phyloP scores from a whole-genome alignment of 352 stramenopile species.

The Phytophthora pluvialis region DNA sequence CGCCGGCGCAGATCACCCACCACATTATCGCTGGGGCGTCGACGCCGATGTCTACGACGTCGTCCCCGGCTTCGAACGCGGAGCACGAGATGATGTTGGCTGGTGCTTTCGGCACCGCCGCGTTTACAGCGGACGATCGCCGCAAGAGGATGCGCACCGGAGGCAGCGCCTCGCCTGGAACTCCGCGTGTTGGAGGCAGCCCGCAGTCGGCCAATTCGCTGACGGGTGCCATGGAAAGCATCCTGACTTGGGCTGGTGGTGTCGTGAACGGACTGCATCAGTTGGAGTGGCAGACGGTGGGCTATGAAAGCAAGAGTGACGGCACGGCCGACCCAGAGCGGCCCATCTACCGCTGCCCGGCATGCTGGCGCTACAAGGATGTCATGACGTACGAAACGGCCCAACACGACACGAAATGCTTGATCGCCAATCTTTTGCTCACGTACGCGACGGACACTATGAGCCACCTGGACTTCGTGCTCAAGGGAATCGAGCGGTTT shows the following conservation, averaged over 20 bases:
- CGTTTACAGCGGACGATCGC: slow-evolving; percentile 67
- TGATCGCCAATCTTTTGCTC: slow-evolving; percentile 84
- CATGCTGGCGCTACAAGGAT: slow-evolving; percentile 87
- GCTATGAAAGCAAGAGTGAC: slow-evolving; percentile 80
- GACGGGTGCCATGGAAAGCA: slow-evolving; percentile 73
- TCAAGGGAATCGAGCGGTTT: slow-evolving; percentile 81
- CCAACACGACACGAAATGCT: slow-evolving; percentile 84
- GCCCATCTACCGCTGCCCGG: slow-evolving; percentile 83
- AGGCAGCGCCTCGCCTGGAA: slow-evolving; percentile 34
- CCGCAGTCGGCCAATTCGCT: slow-evolving; percentile 48
- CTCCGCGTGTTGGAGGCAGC: slow-evolving; percentile 36
- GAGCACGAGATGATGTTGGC: slow-evolving; percentile 66
- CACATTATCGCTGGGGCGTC: slow-evolving; percentile 77
- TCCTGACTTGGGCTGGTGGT: slow-evolving; percentile 73
- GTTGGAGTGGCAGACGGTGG: slow-evolving; percentile 82
- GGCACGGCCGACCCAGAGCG: slow-evolving; percentile 72
- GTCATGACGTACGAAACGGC: slow-evolving; percentile 86
- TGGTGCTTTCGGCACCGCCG: slow-evolving; percentile 45
- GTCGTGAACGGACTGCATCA: slow-evolving; percentile 82
- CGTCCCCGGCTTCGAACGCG: slow-evolving; percentile 70
- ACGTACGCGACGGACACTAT: slow-evolving; percentile 85
- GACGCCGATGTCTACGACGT: slow-evolving; percentile 70
- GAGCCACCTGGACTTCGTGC: slow-evolving; percentile 74
- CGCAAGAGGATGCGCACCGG: slow-evolving; percentile 72
- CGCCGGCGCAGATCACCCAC: slow-evolving; percentile 61